Conservation (phyloP, 2,329 filamentous ascomycete genomes). For the Elsinoe arachidis region DNA sequence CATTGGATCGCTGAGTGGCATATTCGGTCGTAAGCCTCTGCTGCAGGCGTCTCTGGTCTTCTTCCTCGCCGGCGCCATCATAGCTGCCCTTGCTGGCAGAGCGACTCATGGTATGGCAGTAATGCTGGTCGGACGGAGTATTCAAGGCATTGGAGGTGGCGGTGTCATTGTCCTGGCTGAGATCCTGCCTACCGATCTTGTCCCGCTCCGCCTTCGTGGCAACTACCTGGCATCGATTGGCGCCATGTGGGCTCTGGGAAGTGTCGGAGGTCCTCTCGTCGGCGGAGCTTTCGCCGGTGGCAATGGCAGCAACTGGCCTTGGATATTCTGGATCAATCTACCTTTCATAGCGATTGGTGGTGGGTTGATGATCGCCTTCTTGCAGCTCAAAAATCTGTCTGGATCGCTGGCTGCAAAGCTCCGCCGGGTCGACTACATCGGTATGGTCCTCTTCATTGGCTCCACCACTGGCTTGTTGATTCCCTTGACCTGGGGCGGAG, state of each 20-base stretch:
- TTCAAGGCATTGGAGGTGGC: conserved; percentile 46
- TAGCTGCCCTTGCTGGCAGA: conserved; percentile 40
- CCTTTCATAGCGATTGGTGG: conserved; percentile 26
- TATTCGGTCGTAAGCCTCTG: conserved; percentile 21
- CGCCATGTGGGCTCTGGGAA: conserved; percentile 35
- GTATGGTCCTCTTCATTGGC: conserved; percentile 36
- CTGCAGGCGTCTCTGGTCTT: conserved; percentile 35
- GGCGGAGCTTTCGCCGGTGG: conserved; percentile 29
- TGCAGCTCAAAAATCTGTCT: conserved; percentile 33
- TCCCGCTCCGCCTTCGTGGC: conserved; percentile 41
- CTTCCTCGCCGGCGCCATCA: conserved; percentile 46
- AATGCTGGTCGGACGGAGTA: conserved; percentile 45
- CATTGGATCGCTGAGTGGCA: conserved; percentile 23
- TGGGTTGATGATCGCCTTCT: conserved; percentile 23
- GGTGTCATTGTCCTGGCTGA: conserved; percentile 40
- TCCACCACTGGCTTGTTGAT: conserved; percentile 35
- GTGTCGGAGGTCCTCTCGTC: conserved; percentile 32
- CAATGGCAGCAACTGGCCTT: conserved; percentile 35
- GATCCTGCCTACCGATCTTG: conserved; percentile 44
- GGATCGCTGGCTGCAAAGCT: conserved; percentile 1
- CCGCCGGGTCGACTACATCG: conserved; percentile 36
- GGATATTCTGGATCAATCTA: conserved; percentile 37
- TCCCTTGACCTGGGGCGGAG: conserved; percentile 39
- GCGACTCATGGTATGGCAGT: conserved; percentile 26
- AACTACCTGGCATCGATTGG: conserved; percentile 34